Percentiles rank a stretch among this genome's conserved stretches.
Conservation (phyloP, 2,329 filamentous ascomycete species). For the Ceratocystis colombiana region DNA sequence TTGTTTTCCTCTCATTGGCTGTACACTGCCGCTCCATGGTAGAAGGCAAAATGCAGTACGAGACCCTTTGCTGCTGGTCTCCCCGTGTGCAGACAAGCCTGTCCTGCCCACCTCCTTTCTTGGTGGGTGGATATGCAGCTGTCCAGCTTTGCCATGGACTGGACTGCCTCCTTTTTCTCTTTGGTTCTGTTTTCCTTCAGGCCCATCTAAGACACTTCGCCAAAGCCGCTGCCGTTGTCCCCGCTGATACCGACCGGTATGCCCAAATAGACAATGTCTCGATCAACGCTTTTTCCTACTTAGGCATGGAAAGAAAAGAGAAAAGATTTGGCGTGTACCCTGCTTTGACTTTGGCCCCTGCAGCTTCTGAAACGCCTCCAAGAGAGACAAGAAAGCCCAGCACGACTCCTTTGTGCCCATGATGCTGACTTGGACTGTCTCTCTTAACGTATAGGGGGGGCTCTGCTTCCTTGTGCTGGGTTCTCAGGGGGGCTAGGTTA, state of each 20-base stretch:
- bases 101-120: no score
- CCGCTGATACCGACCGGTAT: neutral
- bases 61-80: no score
- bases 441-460: neutral
- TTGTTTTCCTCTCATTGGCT: no score
- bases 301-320: no score
- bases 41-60: no score
- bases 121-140: neutral
- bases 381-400: neutral
- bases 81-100: no score
- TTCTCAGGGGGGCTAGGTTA: neutral
- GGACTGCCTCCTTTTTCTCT: neutral
- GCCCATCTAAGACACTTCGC: neutral
- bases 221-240: neutral
- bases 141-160: neutral
- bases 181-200: neutral
- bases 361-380: slow-evolving; percentile 8
- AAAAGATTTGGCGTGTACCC: neutral
- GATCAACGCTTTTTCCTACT: no score
- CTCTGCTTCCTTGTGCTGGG: neutral
- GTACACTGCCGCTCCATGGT: no score
- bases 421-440: neutral
- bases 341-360: neutral
- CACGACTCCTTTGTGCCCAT: neutral
- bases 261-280: neutral